Conservation (phyloP, 495 filamentous ascomycete species). For the Aspergillus haitiensis region DNA sequence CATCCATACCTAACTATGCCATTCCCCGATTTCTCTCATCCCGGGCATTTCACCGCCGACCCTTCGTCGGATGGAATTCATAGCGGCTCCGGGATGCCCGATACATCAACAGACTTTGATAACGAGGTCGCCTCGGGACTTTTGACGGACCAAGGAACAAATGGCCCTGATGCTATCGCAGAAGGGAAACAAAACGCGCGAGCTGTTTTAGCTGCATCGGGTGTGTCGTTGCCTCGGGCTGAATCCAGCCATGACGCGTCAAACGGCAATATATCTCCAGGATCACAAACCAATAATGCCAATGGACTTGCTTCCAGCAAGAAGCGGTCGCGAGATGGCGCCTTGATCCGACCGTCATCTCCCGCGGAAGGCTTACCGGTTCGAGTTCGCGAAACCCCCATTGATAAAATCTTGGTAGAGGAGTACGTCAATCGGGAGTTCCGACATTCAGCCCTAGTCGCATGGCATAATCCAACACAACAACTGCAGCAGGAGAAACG, state of each 20-base stretch:
- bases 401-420: slow-evolving; percentile 64
- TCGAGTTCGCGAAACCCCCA: slow-evolving; percentile 39
- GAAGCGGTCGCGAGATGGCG: slow-evolving; percentile 63
- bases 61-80: slow-evolving; percentile 31
- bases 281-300: slow-evolving; percentile 34
- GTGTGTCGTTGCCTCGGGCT: slow-evolving; percentile 32
- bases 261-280: slow-evolving; percentile 31
- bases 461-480: slow-evolving; percentile 47
- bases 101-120: slow-evolving; percentile 25
- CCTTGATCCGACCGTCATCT: slow-evolving; percentile 39
- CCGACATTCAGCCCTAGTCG: slow-evolving; percentile 57
- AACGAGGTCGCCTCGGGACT: slow-evolving; percentile 30
- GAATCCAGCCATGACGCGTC: slow-evolving; percentile 30
- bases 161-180: slow-evolving; percentile 45
- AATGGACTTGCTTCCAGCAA: slow-evolving; percentile 49
- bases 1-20: slow-evolving; percentile 34
- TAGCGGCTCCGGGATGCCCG: slow-evolving; percentile 27
- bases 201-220: slow-evolving; percentile 55
- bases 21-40: slow-evolving; percentile 37
- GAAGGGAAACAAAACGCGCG: slow-evolving; percentile 62
- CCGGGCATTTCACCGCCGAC: slow-evolving; percentile 29
- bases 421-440: slow-evolving; percentile 78
- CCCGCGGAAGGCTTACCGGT: slow-evolving; percentile 32
- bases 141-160: slow-evolving; percentile 27
- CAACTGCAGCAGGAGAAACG: slow-evolving; percentile 53